A percentile compares a stretch with the other conserved stretches of the same genome.
Conservation (phyloP, 108 stramenopile genomes). For the Nitzschia palea region DNA sequence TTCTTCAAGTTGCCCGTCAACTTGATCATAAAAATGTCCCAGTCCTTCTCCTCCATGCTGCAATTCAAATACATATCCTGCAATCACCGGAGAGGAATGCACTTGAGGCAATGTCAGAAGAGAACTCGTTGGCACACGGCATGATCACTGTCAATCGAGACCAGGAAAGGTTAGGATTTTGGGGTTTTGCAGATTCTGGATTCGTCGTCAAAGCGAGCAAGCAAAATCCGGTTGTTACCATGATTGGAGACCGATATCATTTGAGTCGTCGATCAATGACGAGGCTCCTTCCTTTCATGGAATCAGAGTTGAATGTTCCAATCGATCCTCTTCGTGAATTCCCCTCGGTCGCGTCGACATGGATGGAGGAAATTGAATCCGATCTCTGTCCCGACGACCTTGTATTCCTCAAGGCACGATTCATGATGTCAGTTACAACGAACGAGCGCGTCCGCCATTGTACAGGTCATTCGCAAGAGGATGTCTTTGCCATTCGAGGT, state of each 20-base stretch:
- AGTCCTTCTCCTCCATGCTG: constrained; percentile 47
- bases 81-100: not conserved
- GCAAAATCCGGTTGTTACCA: constrained; percentile 42
- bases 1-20: constrained; percentile 47
- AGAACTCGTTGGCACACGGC: not conserved
- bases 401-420: not conserved
- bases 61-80: constrained; percentile 29
- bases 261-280: constrained; percentile 55
- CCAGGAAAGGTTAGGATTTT: constrained; percentile 75
- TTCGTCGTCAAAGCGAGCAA: constrained; percentile 57
- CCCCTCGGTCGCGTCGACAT: constrained; percentile 8
- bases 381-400: constrained; percentile 1
- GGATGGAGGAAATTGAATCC: constrained; percentile 1
- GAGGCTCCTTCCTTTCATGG: constrained; percentile 74
- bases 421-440: constrained; percentile 33
- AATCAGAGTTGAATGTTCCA: constrained; percentile 60
- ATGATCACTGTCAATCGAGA: not conserved
- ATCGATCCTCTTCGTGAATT: constrained; percentile 50
- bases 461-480: constrained; percentile 86
- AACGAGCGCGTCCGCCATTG: constrained; percentile 72
- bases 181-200: constrained; percentile 80
- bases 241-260: constrained; percentile 74
- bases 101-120: not conserved
- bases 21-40: constrained; percentile 34
- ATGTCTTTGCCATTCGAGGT: constrained; percentile 70